Percentiles rank a stretch among this genome's conserved stretches.
phyloP scores from a whole-genome alignment of 805 yeast species.

The Kazachstania bromeliacearum region DNA sequence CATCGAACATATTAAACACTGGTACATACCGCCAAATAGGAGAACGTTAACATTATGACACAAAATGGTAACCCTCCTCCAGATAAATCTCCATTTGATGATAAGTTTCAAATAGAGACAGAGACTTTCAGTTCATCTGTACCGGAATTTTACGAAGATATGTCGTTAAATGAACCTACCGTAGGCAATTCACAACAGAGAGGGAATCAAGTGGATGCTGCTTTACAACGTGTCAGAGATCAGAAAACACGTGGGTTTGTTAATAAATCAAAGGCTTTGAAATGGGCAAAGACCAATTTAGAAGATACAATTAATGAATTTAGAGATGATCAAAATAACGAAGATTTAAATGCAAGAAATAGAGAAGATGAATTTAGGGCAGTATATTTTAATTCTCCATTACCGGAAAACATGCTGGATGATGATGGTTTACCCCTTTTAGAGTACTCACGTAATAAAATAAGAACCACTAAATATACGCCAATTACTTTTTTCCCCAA shows the following conservation, averaged over 20 bases:
- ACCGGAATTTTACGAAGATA: neutral
- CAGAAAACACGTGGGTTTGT: too few relatives aligned
- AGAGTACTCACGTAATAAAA: conserved; percentile 74
- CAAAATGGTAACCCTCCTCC: neutral
- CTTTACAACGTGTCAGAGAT: too few relatives aligned
- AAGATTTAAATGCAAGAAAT: conserved; percentile 28
- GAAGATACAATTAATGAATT: conserved; percentile 25
- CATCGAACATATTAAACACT: neutral
- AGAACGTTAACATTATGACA: too few relatives aligned
- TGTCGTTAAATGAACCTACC: too few relatives aligned
- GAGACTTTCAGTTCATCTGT: conserved; percentile 2
- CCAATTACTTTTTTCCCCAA: conserved; percentile 85
- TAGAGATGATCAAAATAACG: conserved; percentile 13
- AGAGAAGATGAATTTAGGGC: conserved; percentile 37
- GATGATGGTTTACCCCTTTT: conserved; percentile 51
- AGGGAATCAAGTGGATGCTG: too few relatives aligned
- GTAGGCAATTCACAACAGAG: too few relatives aligned
- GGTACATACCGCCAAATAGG: neutral
- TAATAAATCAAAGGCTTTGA: conserved; percentile 44
- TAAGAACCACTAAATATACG: conserved; percentile 92
- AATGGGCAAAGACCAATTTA: conserved; percentile 35
- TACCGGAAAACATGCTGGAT: conserved; percentile 51
- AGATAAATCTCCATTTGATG: conserved; percentile 26
- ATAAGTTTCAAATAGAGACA: conserved; percentile 19
- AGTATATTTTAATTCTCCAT: conserved; percentile 47